Base-by-base conservation (phyloP, 2,329 filamentous ascomycete genomes). In the Gaeumannomyces tritici region DNA sequence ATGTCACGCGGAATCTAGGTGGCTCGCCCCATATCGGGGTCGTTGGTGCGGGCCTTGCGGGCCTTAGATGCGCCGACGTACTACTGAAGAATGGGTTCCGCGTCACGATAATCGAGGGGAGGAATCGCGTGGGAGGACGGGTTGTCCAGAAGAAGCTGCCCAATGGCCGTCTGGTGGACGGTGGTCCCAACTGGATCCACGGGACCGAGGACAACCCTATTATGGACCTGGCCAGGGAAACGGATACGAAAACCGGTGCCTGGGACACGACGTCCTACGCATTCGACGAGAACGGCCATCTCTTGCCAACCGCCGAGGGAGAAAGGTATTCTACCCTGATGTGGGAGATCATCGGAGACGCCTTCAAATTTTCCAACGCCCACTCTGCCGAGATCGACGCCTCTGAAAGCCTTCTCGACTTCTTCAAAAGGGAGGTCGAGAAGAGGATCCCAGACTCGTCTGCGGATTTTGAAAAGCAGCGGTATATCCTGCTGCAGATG, bases 161-260 rank as follows among this genome's bases (percentile, higher is more conserved):
- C 15, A 81, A 80, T 54, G 79, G 79, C 0, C 74, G 76, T 33
- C 66, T 78, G 9, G 78, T 84, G n/a, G 83, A 86, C 66, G 72
- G 83, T 35, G 89, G 89, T 0, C 87, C 89, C n/a, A 92, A 91
- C 68, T 92, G 89, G 89, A 90, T 92, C 61, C 89, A 92, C 64
- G 89, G 89, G 42, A 90, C 87, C 7, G 77, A 83, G 0, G 79
- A 86, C 65, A 92, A 91, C 69, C 87, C 89, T 0, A 89, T 91
- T 21, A 72, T 88, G 54, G 83, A 88, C 56, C 76, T 91, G 24
- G 88, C 87, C 15, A 82, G 80, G 66, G 76, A 83, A 65, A 90
- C 87, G 0, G 74, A 78, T 1, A 90, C 83, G 0, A 68, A 72
- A 0, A 71, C 77, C 2, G 76, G 77, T 15, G 74, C 70, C 62